Evolutionary conservation across 495 filamentous ascomycete genomes (phyloP), one percentile per base, ranked within the genome.

Genomic region (Articulospora tetracladia): DNA sequence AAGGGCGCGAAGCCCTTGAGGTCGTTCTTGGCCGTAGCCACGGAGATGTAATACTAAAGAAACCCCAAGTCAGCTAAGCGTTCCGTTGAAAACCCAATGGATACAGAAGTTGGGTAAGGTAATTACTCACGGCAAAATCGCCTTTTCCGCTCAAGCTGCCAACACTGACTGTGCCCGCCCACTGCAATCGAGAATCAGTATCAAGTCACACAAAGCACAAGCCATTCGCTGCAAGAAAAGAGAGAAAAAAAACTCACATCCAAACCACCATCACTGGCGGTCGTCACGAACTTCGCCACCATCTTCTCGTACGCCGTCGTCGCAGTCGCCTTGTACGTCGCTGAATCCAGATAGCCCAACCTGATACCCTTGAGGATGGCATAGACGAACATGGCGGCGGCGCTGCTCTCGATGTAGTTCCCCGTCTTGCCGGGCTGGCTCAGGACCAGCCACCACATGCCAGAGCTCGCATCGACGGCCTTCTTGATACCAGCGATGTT

Each of bases 401-500:
- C 81, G 53, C 80, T 83, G 44, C 77, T 79, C 70, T 87, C 83
- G 56, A 87, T 81, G 55, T 85, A 87, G 57, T 87, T 87, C 0
- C 79, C 78, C 15, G 28, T 17, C 48, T 53, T 58, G 0, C 76
- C 77, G 0, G 76, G 73, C 25, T 50, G 47, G 46, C 72, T 74
- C 78, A 86, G 80, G 17, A 84, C 73, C 26, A 84, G 67, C 83
- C 83, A 87, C 84, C 84, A 86, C n/a, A 77, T 79, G 0, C 80
- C 79, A 1, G 73, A 76, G 17, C 60, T 57, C 4, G 59, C 58
- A 44, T 85, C 80, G 52, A 77, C 77, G 19, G 74, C 73, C 26
- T 60, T 66, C 55, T 74, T 69, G 0, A 85, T 59, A 1, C 72
- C 77, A 10, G 66, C 61, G 11, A 79, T 74, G 3, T 79, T 69